Percentiles rank a stretch among this genome's conserved stretches.
Conservation (phyloP, 495 filamentous ascomycete species). For the Daldinia vernicosa region DNA sequence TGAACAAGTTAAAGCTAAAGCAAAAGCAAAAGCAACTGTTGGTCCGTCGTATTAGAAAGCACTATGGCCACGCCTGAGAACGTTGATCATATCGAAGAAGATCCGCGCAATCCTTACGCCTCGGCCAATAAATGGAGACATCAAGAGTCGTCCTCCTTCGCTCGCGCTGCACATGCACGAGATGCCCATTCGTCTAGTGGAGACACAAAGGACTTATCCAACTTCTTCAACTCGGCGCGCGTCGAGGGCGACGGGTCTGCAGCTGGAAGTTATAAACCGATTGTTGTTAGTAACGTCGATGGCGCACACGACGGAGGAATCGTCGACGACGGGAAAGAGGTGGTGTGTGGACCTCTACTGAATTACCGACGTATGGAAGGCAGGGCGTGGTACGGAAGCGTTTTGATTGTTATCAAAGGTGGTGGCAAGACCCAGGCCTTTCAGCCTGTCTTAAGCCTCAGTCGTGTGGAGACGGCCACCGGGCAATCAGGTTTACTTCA, state of each 20-base stretch:
- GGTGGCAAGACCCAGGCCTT: slow-evolving; percentile 57
- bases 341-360: slow-evolving; percentile 81
- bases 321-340: slow-evolving; percentile 59
- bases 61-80: slow-evolving; percentile 44
- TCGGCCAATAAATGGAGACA: slow-evolving; percentile 61
- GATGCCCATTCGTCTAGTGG: slow-evolving; percentile 51
- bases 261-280: slow-evolving; percentile 50
- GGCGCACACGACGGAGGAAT: slow-evolving; percentile 34
- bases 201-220: slow-evolving; percentile 56
- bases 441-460: slow-evolving; percentile 47
- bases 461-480: slow-evolving; percentile 35
- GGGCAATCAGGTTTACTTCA: slow-evolving; percentile 29
- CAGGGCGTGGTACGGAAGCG: slow-evolving; percentile 81
- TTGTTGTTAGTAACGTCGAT: slow-evolving; percentile 51
- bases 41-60: slow-evolving; percentile 3
- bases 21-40: not conserved
- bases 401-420: slow-evolving; percentile 79
- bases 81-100: slow-evolving; percentile 44
- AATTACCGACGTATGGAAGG: slow-evolving; percentile 86
- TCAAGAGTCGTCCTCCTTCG: slow-evolving; percentile 60
- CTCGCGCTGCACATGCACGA: slow-evolving; percentile 51
- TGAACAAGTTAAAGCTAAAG: not conserved
- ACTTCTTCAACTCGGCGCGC: slow-evolving; percentile 60
- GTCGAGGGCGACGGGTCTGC: slow-evolving; percentile 48
- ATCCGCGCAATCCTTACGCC: slow-evolving; percentile 57